A percentile compares a stretch with the other conserved stretches of the same genome.
Conservation (phyloP, 1,284 basidiomycete species). For the Ceratobasidium sp. region DNA sequence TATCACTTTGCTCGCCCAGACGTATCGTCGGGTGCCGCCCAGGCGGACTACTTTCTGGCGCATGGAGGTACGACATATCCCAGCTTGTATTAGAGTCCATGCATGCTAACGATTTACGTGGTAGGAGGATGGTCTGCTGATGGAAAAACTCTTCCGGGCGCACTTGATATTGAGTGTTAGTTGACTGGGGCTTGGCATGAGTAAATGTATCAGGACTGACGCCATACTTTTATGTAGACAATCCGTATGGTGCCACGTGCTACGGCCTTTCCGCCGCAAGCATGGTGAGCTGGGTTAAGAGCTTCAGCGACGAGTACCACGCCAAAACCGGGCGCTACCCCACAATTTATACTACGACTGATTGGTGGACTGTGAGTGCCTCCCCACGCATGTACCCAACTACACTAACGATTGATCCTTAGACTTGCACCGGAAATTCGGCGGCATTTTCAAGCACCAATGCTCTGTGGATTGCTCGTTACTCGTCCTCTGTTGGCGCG, state of each 20-base stretch:
- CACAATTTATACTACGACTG: slow-evolving; percentile 71
- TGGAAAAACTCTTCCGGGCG: slow-evolving; percentile 71
- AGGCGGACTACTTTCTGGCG: slow-evolving; percentile 69
- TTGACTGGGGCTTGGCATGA: slow-evolving; percentile 53
- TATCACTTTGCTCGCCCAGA: slow-evolving; percentile 72
- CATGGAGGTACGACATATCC: slow-evolving; percentile 62
- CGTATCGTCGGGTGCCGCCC: slow-evolving; percentile 62
- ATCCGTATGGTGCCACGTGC: slow-evolving; percentile 55
- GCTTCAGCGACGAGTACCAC: slow-evolving; percentile 71
- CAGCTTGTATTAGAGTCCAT: slow-evolving; percentile 57
- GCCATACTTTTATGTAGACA: slow-evolving; percentile 36
- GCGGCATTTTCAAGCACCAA: slow-evolving; percentile 62
- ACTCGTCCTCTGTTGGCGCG: slow-evolving; percentile 61
- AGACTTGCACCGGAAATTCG: slow-evolving; percentile 69
- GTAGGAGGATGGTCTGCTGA: slow-evolving; percentile 69
- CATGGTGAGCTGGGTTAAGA: slow-evolving; percentile 72
- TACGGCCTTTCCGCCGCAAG: slow-evolving; percentile 64
- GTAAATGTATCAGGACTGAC: neutral
- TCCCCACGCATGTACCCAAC: neutral
- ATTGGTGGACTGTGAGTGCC: slow-evolving; percentile 66
- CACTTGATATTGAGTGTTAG: slow-evolving; percentile 70
- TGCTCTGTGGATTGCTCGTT: slow-evolving; percentile 71
- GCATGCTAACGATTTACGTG: slow-evolving; percentile 54
- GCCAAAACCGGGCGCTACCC: slow-evolving; percentile 58
- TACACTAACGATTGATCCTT: neutral